Evolutionary conservation across 768 basidiomycete species (phyloP).

Genomic region (Sutorius australiensis): DNA sequence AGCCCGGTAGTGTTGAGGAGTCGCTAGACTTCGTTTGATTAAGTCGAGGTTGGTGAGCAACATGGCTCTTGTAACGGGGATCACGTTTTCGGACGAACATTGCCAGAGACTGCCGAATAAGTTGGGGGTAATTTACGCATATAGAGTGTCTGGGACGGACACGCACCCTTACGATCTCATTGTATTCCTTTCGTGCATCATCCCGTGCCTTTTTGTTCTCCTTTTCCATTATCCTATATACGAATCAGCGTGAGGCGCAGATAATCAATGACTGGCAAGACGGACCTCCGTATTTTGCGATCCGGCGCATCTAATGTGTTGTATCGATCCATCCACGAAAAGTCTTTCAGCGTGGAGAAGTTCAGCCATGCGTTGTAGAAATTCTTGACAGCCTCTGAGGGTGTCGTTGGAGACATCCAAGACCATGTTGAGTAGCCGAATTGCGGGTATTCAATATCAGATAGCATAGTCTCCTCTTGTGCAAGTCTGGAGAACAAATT

Average conservation of each 20-base stretch:
- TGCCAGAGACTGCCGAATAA: conserved; percentile 53
- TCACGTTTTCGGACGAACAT: conserved; percentile 84
- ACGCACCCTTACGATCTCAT: conserved; percentile 81
- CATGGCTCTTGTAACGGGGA: conserved; percentile 73
- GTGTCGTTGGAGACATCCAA: conserved; percentile 53
- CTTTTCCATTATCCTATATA: conserved; percentile 79
- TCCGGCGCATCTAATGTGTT: conserved; percentile 83
- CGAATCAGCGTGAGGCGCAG: not conserved
- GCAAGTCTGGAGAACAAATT: conserved; percentile 82
- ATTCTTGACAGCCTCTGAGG: conserved; percentile 50
- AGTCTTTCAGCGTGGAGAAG: conserved; percentile 84
- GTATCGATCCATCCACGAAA: conserved; percentile 85
- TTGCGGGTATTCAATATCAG: conserved; percentile 60
- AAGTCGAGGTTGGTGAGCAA: conserved; percentile 44
- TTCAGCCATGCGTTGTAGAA: conserved; percentile 89
- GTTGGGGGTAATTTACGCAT: not conserved
- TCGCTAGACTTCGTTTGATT: conserved; percentile 28
- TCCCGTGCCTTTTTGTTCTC: conserved; percentile 93
- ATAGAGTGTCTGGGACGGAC: not conserved
- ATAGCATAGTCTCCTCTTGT: conserved; percentile 61
- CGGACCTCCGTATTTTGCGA: conserved; percentile 72
- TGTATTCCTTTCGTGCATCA: conserved; percentile 85
- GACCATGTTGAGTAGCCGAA: conserved; percentile 80
- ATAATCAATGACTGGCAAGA: not conserved
- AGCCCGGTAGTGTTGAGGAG: conserved; percentile 29